These are phyloP conservation scores for Prillingera fragicola DNA, from an alignment of 1,284 basidiomycete genomes.

Conservation along the genomic window DNA sequence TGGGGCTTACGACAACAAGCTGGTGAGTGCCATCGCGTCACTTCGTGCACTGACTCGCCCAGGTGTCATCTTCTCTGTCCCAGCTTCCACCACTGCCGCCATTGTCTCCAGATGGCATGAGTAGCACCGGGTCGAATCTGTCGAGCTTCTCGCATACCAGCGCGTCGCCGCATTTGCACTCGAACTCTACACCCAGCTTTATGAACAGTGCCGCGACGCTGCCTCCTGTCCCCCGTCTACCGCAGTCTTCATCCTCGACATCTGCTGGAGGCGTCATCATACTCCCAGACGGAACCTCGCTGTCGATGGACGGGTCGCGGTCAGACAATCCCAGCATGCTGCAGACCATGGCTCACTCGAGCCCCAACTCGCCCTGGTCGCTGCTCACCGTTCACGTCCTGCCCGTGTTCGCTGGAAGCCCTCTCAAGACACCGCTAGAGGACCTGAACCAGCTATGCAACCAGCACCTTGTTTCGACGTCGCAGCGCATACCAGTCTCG, in stretches of 20 bases:
- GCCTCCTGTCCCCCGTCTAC: not conserved
- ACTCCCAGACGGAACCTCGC: slow-evolving; percentile 38
- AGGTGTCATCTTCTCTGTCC: slow-evolving; percentile 44
- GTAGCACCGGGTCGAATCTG: slow-evolving; percentile 11
- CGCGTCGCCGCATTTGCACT: slow-evolving; percentile 2
- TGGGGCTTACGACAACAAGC: slow-evolving; percentile 43
- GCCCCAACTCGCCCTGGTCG: slow-evolving; percentile 60
- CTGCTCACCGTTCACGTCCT: slow-evolving; percentile 77
- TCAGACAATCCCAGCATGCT: slow-evolving; percentile 8
- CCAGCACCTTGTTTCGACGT: slow-evolving; percentile 38
- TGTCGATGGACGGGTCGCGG: slow-evolving; percentile 11
- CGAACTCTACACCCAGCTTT: not conserved
- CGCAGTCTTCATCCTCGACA: slow-evolving; percentile 10
- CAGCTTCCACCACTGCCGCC: slow-evolving; percentile 41
- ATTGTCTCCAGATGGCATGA: slow-evolving; percentile 26
- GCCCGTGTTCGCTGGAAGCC: slow-evolving; percentile 86
- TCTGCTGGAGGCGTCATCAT: slow-evolving; percentile 25
- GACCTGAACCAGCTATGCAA: slow-evolving; percentile 62
- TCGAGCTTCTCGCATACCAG: slow-evolving; percentile 6
- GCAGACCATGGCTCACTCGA: slow-evolving; percentile 35
- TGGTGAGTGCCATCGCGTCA: slow-evolving; percentile 22
- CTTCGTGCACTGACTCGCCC: not conserved
- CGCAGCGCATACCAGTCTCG: slow-evolving; percentile 37
- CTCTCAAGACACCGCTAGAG: slow-evolving; percentile 81
- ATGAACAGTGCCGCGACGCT: not conserved